Conservation (phyloP, 306 rosid species). For the Cucumis cinereus region DNA sequence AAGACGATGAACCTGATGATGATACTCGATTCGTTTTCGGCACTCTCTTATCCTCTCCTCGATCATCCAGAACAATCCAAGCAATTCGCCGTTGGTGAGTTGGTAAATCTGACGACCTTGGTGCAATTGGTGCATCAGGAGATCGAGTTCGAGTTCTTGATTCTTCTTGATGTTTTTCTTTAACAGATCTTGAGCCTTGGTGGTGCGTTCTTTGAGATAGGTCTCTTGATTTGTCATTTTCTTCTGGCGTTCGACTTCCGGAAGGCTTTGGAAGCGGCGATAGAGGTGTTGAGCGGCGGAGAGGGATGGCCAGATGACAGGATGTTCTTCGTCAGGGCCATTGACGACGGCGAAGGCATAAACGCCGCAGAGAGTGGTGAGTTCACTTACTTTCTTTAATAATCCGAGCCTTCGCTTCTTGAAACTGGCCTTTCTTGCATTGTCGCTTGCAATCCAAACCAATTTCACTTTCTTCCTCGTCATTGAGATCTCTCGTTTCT, state of each 20-base stretch:
- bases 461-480: slow-evolving; percentile 20
- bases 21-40: not conserved
- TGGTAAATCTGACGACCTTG: slow-evolving; percentile 13
- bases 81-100: slow-evolving; percentile 3
- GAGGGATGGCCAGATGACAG: slow-evolving; percentile 18
- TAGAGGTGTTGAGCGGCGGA: slow-evolving; percentile 10
- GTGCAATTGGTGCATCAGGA: slow-evolving; percentile 12
- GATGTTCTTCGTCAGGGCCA: slow-evolving; percentile 6
- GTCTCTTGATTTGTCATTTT: slow-evolving; percentile 25
- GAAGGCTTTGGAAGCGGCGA: slow-evolving; percentile 5
- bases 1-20: not conserved
- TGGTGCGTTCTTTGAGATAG: slow-evolving; percentile 13
- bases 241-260: slow-evolving; percentile 16
- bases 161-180: slow-evolving; percentile 12
- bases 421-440: slow-evolving; percentile 21
- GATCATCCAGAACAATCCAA: not conserved
- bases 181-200: slow-evolving; percentile 15
- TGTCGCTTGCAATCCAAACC: slow-evolving; percentile 17
- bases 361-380: slow-evolving; percentile 21
- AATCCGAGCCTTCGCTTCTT: slow-evolving; percentile 17
- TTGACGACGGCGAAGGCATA: slow-evolving; percentile 12
- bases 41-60: slow-evolving; percentile 7
- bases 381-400: slow-evolving; percentile 27
- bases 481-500: slow-evolving; percentile 3
- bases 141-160: slow-evolving; percentile 6